Conservation (phyloP, 2,329 filamentous ascomycete genomes). For the Sporothrix schenckii region DNA sequence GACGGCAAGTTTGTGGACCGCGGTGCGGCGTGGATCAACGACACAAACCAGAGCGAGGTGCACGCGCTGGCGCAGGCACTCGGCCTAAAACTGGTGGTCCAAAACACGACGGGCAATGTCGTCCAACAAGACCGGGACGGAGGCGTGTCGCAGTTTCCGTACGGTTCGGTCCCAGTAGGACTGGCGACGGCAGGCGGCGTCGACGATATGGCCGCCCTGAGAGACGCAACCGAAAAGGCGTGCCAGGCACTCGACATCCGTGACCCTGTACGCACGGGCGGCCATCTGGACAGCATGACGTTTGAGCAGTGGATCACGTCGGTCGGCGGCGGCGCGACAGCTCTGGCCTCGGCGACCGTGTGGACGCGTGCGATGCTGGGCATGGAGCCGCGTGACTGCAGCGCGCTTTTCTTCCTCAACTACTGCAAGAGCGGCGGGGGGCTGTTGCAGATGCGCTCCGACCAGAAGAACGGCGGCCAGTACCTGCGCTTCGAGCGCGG, state of each 20-base stretch:
- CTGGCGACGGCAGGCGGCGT: not conserved
- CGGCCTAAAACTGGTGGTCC: slow-evolving; percentile 26
- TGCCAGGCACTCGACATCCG: slow-evolving; percentile 33
- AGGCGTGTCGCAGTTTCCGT: slow-evolving; percentile 29
- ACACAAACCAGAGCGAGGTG: slow-evolving; percentile 32
- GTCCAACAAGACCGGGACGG: slow-evolving; percentile 31
- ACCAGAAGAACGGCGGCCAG: slow-evolving; percentile 56
- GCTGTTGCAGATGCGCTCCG: slow-evolving; percentile 56
- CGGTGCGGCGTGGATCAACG: slow-evolving; percentile 35
- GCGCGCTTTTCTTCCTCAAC: slow-evolving; percentile 58
- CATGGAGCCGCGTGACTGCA: slow-evolving; percentile 53
- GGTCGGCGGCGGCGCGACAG: slow-evolving; percentile 17
- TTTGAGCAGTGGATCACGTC: slow-evolving; percentile 28
- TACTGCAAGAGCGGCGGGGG: slow-evolving; percentile 59
- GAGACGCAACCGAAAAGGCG: slow-evolving; percentile 25
- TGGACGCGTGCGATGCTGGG: slow-evolving; percentile 46
- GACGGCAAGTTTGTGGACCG: slow-evolving; percentile 29
- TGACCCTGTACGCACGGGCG: slow-evolving; percentile 27
- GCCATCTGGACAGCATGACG: slow-evolving; percentile 27
- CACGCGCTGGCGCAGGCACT: slow-evolving; percentile 22
- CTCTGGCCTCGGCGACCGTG: slow-evolving; percentile 28
- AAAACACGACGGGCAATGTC: slow-evolving; percentile 31
- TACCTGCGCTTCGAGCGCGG: slow-evolving; percentile 55
- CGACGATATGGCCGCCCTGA: slow-evolving; percentile 12
- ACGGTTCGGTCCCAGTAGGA: slow-evolving; percentile 23